Conservation (phyloP, 2,329 filamentous ascomycete genomes). For the Alternaria solani region DNA sequence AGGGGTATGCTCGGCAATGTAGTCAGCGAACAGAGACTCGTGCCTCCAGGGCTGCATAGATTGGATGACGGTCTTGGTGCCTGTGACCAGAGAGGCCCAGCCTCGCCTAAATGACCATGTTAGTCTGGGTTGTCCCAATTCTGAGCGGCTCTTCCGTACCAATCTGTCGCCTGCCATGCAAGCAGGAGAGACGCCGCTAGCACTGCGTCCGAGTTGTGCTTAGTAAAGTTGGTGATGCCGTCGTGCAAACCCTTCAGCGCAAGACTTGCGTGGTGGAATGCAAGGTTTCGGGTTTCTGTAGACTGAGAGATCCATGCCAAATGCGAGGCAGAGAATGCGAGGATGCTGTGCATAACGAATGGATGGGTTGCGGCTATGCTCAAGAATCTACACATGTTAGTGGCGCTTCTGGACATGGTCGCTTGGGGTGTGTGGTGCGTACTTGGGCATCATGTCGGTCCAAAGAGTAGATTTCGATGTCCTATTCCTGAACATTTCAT, state of each 20-base stretch:
- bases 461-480: conserved; percentile 88
- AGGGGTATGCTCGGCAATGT: conserved; percentile 76
- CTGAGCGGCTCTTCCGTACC: conserved; percentile 66
- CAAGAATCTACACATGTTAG: conserved; percentile 69
- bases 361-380: conserved; percentile 80
- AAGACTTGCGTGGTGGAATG: conserved; percentile 85
- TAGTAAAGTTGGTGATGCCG: conserved; percentile 84
- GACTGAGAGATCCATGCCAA: conserved; percentile 89
- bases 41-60: conserved; percentile 93
- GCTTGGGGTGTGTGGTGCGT: conserved; percentile 54
- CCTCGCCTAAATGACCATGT: conserved; percentile 69
- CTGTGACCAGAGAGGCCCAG: conserved; percentile 93
- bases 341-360: conserved; percentile 92
- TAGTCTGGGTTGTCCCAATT: conserved; percentile 7
- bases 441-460: conserved; percentile 93
- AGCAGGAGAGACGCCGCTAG: conserved; percentile 90
- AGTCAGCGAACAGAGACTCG: conserved; percentile 84
- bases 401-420: conserved; percentile 18
- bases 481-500: conserved; percentile 78
- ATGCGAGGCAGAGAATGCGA: conserved; percentile 94
- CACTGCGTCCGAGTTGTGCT: conserved; percentile 87
- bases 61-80: conserved; percentile 87
- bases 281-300: conserved; percentile 83
- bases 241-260: conserved; percentile 89
- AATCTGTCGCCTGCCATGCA: conserved; percentile 96